Evolutionary conservation across 345 rosid species (phyloP).

Genomic region (Sisymbrium irio): DNA sequence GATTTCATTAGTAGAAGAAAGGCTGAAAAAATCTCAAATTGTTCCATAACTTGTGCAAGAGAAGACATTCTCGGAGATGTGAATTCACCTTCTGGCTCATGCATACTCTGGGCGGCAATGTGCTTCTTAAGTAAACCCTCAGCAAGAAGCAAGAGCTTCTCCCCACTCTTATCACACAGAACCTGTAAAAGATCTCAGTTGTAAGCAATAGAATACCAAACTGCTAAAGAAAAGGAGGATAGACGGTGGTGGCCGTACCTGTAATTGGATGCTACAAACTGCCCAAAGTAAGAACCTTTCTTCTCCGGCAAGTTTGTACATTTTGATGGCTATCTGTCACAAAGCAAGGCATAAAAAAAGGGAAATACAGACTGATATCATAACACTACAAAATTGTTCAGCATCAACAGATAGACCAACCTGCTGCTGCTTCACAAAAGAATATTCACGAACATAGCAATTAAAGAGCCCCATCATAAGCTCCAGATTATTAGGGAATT

Average conservation of each 20-base stretch:
- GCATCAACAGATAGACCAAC: constrained; percentile 41
- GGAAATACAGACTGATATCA: constrained; percentile 1
- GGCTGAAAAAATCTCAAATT: not conserved
- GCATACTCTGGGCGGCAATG: constrained; percentile 81
- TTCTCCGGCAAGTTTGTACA: constrained; percentile 92
- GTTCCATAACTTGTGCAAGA: constrained; percentile 2
- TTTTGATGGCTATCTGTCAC: constrained; percentile 90
- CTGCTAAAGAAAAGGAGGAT: not conserved
- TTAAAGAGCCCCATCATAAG: constrained; percentile 97
- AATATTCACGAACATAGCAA: constrained; percentile 91
- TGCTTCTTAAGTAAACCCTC: constrained; percentile 96
- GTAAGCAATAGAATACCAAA: constrained; percentile 22
- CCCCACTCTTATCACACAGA: constrained; percentile 78
- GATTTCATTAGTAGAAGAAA: constrained; percentile 16
- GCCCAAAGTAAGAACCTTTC: constrained; percentile 98
- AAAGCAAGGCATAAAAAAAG: constrained; percentile 28
- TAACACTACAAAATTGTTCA: not conserved
- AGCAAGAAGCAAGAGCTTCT: constrained; percentile 78
- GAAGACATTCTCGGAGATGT: constrained; percentile 13
- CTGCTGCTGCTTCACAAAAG: constrained; percentile 97
- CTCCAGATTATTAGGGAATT: constrained; percentile 75
- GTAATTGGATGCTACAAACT: constrained; percentile 97
- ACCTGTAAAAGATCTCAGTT: constrained; percentile 47
- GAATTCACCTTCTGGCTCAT: constrained; percentile 84
- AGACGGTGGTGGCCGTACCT: constrained; percentile 44